phyloP scores from a whole-genome alignment of 73 alveolate species.

The Paramecium primaurelia region DNA sequence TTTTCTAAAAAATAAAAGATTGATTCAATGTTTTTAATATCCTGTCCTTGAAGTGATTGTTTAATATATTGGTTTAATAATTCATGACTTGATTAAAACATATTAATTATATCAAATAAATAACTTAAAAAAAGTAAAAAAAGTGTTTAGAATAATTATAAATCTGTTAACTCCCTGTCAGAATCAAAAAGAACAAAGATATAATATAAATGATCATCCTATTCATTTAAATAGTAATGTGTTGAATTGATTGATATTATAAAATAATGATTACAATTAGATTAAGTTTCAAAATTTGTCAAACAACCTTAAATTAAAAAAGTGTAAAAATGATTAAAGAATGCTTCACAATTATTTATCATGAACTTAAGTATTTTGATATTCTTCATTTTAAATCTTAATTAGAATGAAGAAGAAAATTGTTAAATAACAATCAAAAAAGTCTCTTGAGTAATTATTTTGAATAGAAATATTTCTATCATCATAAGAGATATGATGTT shows the following conservation, averaged over 20 bases:
- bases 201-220: neutral
- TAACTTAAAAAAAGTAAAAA: neutral
- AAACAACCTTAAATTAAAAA: neutral
- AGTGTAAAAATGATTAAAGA: neutral
- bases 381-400: no score
- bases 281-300: neutral
- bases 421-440: no score
- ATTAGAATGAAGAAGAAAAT: neutral
- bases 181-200: neutral
- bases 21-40: neutral
- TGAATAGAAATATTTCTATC: no score
- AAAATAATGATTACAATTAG: neutral
- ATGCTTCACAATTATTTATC: no score
- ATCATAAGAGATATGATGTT: neutral
- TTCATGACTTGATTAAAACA: neutral
- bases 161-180: neutral
- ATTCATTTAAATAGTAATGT: no score
- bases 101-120: neutral
- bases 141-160: neutral
- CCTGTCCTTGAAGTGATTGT: neutral
- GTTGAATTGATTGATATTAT: neutral
- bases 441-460: neutral
- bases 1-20: neutral
- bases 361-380: neutral
- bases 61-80: neutral